phyloP scores from a whole-genome alignment of 306 rosid genomes.

The Rosa persica region DNA sequence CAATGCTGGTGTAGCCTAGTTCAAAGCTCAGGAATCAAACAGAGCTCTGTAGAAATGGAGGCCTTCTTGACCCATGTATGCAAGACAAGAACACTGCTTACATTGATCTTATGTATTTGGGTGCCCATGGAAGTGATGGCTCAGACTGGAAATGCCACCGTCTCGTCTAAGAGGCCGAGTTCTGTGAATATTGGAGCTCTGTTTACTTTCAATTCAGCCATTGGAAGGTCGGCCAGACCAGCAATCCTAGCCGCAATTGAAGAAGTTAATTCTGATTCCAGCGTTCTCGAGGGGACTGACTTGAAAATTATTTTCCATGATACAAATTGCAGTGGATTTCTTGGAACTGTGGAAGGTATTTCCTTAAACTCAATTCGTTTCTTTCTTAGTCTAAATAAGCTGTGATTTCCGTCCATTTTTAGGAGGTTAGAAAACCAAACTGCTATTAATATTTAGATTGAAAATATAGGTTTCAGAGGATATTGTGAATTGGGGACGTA shows the following conservation, averaged over 20 bases:
- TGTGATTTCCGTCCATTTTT: not conserved
- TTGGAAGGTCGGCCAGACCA: constrained; percentile 62
- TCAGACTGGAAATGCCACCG: constrained; percentile 38
- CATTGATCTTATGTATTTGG: constrained; percentile 48
- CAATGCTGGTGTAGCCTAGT: constrained; percentile 27
- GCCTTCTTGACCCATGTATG: constrained; percentile 18
- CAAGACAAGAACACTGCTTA: constrained; percentile 29
- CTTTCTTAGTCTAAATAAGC: constrained; percentile 2
- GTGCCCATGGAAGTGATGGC: constrained; percentile 48
- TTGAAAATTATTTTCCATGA: constrained; percentile 39
- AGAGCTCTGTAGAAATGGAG: constrained; percentile 36
- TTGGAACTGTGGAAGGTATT: constrained; percentile 71
- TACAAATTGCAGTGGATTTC: constrained; percentile 70
- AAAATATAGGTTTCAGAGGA: not conserved
- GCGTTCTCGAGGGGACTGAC: constrained; percentile 46
- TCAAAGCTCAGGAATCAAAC: constrained; percentile 24
- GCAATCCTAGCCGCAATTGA: constrained; percentile 56
- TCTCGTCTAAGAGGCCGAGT: constrained; percentile 39
- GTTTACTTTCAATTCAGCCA: constrained; percentile 51
- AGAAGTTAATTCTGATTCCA: constrained; percentile 55
- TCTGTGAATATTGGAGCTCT: constrained; percentile 67
- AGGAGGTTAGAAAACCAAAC: not conserved
- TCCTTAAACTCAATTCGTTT: constrained; percentile 29
- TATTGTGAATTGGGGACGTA: constrained; percentile 10
- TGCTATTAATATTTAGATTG: not conserved